phyloP scores from a whole-genome alignment of 805 yeast genomes.

The Yarrowia keelungensis region DNA sequence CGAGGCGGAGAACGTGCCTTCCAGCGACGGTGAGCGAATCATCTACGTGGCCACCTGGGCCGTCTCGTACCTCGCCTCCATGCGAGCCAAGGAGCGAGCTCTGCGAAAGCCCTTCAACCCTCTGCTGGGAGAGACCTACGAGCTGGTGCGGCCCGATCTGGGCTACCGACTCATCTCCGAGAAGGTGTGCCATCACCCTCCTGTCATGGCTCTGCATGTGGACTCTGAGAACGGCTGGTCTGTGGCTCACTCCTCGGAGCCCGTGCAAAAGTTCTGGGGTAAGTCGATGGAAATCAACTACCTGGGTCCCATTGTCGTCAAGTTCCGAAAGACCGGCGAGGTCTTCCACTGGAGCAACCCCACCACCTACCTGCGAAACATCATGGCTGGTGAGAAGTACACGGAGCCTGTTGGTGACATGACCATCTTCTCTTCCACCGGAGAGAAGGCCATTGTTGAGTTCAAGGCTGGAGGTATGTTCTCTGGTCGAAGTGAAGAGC shows the following conservation, averaged over 20 bases:
- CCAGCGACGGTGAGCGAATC: constrained; percentile 62
- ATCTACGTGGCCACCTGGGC: constrained; percentile 83
- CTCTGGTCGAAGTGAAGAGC: constrained; percentile 78
- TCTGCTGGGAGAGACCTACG: constrained; percentile 90
- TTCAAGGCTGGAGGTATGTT: constrained; percentile 87
- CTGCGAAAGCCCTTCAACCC: constrained; percentile 94
- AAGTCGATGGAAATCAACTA: constrained; percentile 85
- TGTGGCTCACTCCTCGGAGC: constrained; percentile 51
- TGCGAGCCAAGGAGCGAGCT: constrained; percentile 76
- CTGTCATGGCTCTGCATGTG: constrained; percentile 78
- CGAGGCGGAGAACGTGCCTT: constrained; percentile 60
- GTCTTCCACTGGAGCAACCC: constrained; percentile 83
- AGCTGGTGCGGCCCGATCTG: constrained; percentile 81
- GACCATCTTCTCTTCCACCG: constrained; percentile 70
- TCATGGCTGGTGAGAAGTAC: constrained; percentile 94
- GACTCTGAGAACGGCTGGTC: constrained; percentile 73
- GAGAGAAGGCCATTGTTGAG: constrained; percentile 70
- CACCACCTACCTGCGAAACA: constrained; percentile 77
- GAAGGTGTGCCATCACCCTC: constrained; percentile 88
- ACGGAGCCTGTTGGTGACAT: constrained; percentile 81
- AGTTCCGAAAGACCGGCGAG: constrained; percentile 61
- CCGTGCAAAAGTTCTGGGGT: constrained; percentile 91
- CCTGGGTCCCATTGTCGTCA: constrained; percentile 69
- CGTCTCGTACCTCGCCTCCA: constrained; percentile 70
- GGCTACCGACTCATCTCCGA: constrained; percentile 80